These are phyloP conservation scores for Solanum raphanifolium DNA, from an alignment of 257 asterid genomes.

Conservation along the genomic window DNA sequence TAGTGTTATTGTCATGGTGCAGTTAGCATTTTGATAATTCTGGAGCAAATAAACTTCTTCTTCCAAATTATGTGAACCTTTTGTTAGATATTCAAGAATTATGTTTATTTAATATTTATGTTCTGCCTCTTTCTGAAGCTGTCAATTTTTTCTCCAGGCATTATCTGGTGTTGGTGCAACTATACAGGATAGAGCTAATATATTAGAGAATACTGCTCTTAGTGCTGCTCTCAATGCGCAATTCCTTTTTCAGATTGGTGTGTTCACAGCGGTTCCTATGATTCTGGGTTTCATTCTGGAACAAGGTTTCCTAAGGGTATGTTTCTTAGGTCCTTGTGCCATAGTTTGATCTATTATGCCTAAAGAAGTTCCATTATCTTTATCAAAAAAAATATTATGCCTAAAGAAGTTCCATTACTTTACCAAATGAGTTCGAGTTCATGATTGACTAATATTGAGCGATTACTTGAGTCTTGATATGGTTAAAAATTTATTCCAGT, in stretches of 20 bases:
- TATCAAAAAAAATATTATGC: not conserved
- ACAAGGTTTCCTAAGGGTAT: slow-evolving; percentile 90
- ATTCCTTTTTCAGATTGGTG: slow-evolving; percentile 93
- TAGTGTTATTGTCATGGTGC: not conserved
- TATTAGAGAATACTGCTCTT: slow-evolving; percentile 52
- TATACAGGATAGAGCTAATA: slow-evolving; percentile 41
- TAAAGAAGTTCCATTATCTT: not conserved
- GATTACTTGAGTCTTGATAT: not conserved
- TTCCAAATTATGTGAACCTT: not conserved
- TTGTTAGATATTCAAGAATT: not conserved
- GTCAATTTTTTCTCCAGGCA: slow-evolving; percentile 42
- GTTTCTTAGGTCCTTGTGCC: slow-evolving; percentile 3
- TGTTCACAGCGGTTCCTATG: slow-evolving; percentile 93
- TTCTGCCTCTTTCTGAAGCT: not conserved
- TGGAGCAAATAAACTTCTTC: not conserved
- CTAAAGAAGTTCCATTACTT: not conserved
- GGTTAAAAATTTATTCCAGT: not conserved
- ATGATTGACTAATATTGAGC: not conserved
- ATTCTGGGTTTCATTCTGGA: slow-evolving; percentile 84
- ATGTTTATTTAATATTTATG: not conserved
- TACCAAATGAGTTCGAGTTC: not conserved
- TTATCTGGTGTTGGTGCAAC: slow-evolving; percentile 91
- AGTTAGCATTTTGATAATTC: not conserved
- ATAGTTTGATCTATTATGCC: not conserved
- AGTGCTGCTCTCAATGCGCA: slow-evolving; percentile 87